A percentile compares a stretch with the other conserved stretches of the same genome.
phyloP scores from a whole-genome alignment of 1,284 basidiomycete genomes.

The Xerocomus amazonicus region DNA sequence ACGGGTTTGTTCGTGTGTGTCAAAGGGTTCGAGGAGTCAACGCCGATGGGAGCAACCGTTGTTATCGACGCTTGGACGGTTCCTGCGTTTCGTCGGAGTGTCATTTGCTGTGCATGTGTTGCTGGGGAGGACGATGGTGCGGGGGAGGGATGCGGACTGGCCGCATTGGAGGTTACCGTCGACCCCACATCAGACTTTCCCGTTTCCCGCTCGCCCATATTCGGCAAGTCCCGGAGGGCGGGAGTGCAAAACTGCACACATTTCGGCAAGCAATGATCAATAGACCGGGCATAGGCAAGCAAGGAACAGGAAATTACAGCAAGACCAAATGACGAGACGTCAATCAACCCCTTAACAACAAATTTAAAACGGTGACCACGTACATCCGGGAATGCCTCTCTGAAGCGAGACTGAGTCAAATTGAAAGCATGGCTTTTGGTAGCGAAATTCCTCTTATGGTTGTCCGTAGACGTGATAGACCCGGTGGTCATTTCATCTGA shows the following conservation, averaged over 20 bases:
- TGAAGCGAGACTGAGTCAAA: constrained; percentile 74
- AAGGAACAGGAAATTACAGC: constrained; percentile 22
- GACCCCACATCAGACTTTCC: constrained; percentile 42
- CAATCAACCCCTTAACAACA: constrained; percentile 20
- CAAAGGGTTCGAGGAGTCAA: constrained; percentile 21
- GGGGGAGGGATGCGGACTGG: constrained; percentile 16
- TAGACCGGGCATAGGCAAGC: constrained; percentile 14
- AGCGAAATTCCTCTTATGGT: constrained; percentile 78
- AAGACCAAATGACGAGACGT: constrained; percentile 14
- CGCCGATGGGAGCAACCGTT: neutral
- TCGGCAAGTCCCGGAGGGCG: constrained; percentile 69
- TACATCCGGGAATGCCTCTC: constrained; percentile 82
- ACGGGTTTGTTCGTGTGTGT: constrained; percentile 33
- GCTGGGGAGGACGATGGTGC: constrained; percentile 19
- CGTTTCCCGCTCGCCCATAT: constrained; percentile 80
- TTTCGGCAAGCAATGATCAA: constrained; percentile 19
- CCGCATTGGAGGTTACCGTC: constrained; percentile 11
- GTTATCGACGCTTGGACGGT: constrained; percentile 7
- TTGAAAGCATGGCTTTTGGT: constrained; percentile 85
- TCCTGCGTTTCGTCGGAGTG: constrained; percentile 16
- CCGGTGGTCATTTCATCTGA: constrained; percentile 97
- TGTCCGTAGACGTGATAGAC: constrained; percentile 77
- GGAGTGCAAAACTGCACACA: constrained; percentile 63
- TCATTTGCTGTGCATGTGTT: constrained; percentile 16
- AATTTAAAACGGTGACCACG: constrained; percentile 28